A percentile compares a stretch with the other conserved stretches of the same genome.
These are phyloP conservation scores for Colletotrichum lupini DNA, from an alignment of 2,329 filamentous ascomycete genomes.

Conservation along the genomic window DNA sequence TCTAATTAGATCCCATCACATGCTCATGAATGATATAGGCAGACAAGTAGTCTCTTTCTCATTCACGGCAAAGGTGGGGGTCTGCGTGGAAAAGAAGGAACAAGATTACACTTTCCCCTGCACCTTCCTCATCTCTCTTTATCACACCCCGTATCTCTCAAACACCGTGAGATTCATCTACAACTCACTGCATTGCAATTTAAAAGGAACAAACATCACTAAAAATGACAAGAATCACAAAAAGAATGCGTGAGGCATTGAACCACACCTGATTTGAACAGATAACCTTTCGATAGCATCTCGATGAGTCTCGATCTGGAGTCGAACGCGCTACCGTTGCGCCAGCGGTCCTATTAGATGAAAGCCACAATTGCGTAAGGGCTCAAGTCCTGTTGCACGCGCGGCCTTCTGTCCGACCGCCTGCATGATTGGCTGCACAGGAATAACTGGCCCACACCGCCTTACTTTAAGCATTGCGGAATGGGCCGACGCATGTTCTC, in stretches of 20 bases:
- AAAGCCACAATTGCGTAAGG: accelerated
- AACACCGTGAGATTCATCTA: background rate
- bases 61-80: too few relatives aligned
- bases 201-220: background rate
- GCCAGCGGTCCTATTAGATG: conserved; percentile 19
- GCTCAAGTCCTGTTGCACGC: background rate
- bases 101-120: too few relatives aligned
- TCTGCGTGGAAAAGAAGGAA: too few relatives aligned
- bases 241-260: background rate
- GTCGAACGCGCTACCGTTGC: conserved; percentile 36
- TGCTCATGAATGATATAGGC: too few relatives aligned
- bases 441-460: background rate
- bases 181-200: background rate
- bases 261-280: conserved; percentile 34
- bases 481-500: background rate
- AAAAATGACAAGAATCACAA: background rate
- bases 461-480: conserved; percentile 9
- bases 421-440: background rate
- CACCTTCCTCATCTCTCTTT: background rate
- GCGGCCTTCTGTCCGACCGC: background rate
- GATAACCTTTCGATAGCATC: conserved; percentile 37
- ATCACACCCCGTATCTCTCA: too few relatives aligned
- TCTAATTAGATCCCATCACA: too few relatives aligned
- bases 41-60: too few relatives aligned
- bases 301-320: conserved; percentile 37